Evolutionary conservation across 371 early-diverging fungal genomes (phyloP), one percentile per base, ranked within the genome.

Genomic region (Phascolomyces articulosus): DNA sequence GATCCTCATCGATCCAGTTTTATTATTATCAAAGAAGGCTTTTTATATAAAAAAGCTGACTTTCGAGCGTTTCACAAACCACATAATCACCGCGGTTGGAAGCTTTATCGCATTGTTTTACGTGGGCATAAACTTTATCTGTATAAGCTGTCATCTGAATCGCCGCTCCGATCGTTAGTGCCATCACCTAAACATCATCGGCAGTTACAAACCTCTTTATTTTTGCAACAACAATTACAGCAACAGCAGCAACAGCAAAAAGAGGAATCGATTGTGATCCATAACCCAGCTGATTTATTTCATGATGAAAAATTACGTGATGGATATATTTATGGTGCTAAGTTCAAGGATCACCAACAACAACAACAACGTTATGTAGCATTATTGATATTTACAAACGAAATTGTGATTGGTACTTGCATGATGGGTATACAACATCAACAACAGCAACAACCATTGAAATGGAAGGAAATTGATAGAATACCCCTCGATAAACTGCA

Each of bases 51-150:
- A 70, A 88, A 87, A 68, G 82, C 85, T 24, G 89, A 90, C 64
- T 75, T 84, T 40, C 76, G 80, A 48, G 75, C 84, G 15, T 85
- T 85, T 47, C 80, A 83, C 65, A 75, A 74, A 29, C 70, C 78
- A 40, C 70, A 70, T 26, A 73, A 78, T 34, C 88, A 88, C n/a
- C 86, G 91, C 55, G 87, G 92, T 26, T 93, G 93, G 93, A 91
- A 90, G 73, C 83, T 90, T 4, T 93, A 93, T 69, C 84, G 83
- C 21, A 92, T 92, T 4, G 79, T 86, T 9, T 69, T 93, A 20
- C 85, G 88, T 72, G 93, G 93, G n/a, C 90, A 91, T 60, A 93
- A 93, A 68, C 71, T 93, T 3, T 92, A 90, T 63, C 87, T 92
- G 55, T 93, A 91, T 72, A 91, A 91, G 66, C 81, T 90, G n/a